Conservation (phyloP, 1,284 basidiomycete genomes). For the Moesziomyces antarcticus region DNA sequence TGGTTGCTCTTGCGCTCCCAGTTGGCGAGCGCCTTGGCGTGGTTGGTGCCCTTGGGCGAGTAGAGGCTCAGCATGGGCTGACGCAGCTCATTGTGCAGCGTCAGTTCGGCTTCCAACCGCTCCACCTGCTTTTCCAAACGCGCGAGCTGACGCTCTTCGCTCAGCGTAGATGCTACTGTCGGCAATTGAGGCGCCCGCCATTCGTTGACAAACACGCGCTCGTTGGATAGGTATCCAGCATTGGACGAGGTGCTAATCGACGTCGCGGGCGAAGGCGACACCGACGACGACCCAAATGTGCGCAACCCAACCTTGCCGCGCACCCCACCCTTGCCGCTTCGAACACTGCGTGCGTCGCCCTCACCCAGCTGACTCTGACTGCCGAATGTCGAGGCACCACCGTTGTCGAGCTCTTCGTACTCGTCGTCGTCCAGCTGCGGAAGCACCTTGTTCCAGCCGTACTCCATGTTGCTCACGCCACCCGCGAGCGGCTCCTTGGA, state of each 20-base stretch:
- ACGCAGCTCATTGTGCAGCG: constrained; percentile 83
- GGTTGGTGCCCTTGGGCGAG: constrained; percentile 78
- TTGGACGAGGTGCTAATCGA: constrained; percentile 14
- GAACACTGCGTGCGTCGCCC: constrained; percentile 35
- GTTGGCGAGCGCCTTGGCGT: constrained; percentile 81
- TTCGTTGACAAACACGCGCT: constrained; percentile 86
- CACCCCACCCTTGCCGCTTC: constrained; percentile 24
- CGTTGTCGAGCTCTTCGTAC: constrained; percentile 71
- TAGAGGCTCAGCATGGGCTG: constrained; percentile 85
- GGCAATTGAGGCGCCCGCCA: constrained; percentile 91
- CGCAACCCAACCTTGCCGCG: background rate
- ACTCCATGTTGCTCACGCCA: constrained; percentile 98
- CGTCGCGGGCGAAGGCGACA: constrained; percentile 2
- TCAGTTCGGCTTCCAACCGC: constrained; percentile 80
- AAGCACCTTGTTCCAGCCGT: constrained; percentile 87
- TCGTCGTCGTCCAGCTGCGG: constrained; percentile 27
- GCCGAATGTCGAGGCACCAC: background rate
- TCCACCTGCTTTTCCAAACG: constrained; percentile 41
- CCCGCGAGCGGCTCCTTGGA: constrained; percentile 93
- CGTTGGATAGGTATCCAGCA: constrained; percentile 64
- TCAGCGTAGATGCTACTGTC: constrained; percentile 82
- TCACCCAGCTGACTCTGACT: background rate
- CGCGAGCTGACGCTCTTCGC: constrained; percentile 82
- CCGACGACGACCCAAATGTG: constrained; percentile 6
- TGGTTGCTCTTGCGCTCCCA: constrained; percentile 93